Percentiles rank a stretch among this genome's conserved stretches.
Evolutionary conservation across 2,329 filamentous ascomycete genomes (phyloP).

Genomic region (Raffaelea albimanens): DNA sequence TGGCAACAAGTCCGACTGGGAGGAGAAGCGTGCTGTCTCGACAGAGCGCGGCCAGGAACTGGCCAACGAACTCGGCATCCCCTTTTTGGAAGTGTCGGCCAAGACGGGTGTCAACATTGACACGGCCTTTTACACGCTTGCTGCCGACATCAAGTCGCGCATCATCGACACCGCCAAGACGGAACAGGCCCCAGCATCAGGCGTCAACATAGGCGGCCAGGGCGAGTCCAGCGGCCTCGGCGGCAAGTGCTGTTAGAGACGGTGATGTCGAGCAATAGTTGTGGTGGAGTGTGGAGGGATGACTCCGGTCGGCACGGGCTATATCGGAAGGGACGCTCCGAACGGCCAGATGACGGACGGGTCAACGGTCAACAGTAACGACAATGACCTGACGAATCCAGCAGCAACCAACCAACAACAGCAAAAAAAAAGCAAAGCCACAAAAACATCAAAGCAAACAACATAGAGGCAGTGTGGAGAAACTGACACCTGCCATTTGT

Average conservation of each 20-base stretch:
- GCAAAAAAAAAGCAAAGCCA: no score
- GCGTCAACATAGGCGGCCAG: slow-evolving; percentile 60
- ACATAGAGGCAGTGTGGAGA: no score
- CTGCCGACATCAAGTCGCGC: slow-evolving; percentile 95
- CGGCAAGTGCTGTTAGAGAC: slow-evolving; percentile 67
- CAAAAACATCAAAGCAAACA: no score
- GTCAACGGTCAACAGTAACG: no score
- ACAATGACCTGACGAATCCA: no score
- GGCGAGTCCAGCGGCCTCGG: slow-evolving; percentile 40
- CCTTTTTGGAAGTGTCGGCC: slow-evolving; percentile 95
- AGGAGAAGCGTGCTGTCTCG: slow-evolving; percentile 92
- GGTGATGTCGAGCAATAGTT: neutral
- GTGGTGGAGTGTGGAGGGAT: neutral
- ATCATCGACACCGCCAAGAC: slow-evolving; percentile 86
- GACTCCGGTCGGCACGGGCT: no score
- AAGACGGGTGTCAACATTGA: slow-evolving; percentile 99
- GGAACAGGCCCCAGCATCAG: slow-evolving; percentile 48
- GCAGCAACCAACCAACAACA: no score
- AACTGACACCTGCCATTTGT: no score
- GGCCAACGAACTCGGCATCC: slow-evolving; percentile 91
- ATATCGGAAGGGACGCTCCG: no score
- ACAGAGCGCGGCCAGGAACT: slow-evolving; percentile 89
- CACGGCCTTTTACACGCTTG: slow-evolving; percentile 93
- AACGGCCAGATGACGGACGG: no score
- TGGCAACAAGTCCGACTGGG: slow-evolving; percentile 99